Percentiles rank a stretch among this genome's conserved stretches.
Conservation (phyloP, 2,329 filamentous ascomycete genomes). For the Nannizziopsis arthrosporioides region DNA sequence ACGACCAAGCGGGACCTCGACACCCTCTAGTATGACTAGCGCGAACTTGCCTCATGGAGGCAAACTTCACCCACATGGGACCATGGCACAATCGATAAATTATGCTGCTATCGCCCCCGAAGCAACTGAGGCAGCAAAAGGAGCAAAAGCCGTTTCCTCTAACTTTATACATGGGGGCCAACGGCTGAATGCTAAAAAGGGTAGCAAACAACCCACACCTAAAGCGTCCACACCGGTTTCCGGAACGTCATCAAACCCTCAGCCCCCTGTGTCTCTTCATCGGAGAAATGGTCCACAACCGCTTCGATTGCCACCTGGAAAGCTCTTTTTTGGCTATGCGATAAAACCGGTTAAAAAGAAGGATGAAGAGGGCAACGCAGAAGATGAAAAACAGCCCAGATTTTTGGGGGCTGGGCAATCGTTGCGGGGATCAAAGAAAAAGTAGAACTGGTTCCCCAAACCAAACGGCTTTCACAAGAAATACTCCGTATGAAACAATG, state of each 20-base stretch:
- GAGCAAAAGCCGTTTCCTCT: constrained; percentile 54
- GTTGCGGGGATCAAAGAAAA: constrained; percentile 57
- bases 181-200: constrained; percentile 70
- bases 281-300: constrained; percentile 72
- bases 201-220: constrained; percentile 60
- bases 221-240: constrained; percentile 62
- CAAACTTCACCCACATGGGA: constrained; percentile 69
- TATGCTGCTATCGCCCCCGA: constrained; percentile 80
- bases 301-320: constrained; percentile 70
- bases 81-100: constrained; percentile 97
- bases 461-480: background rate
- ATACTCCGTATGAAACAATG: no score
- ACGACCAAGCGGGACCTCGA: constrained; percentile 69
- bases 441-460: background rate
- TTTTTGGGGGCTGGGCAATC: constrained; percentile 82
- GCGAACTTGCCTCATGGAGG: constrained; percentile 54
- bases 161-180: constrained; percentile 74
- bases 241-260: constrained; percentile 39
- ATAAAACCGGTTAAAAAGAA: constrained; percentile 77
- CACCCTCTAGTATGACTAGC: constrained; percentile 57
- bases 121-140: constrained; percentile 51
- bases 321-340: constrained; percentile 94
- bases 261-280: constrained; percentile 33
- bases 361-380: constrained; percentile 51
- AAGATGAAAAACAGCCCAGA: constrained; percentile 50